A percentile compares a stretch with the other conserved stretches of the same genome.
Conservation (phyloP, 2,329 filamentous ascomycete species). For the Fusarium sp. region DNA sequence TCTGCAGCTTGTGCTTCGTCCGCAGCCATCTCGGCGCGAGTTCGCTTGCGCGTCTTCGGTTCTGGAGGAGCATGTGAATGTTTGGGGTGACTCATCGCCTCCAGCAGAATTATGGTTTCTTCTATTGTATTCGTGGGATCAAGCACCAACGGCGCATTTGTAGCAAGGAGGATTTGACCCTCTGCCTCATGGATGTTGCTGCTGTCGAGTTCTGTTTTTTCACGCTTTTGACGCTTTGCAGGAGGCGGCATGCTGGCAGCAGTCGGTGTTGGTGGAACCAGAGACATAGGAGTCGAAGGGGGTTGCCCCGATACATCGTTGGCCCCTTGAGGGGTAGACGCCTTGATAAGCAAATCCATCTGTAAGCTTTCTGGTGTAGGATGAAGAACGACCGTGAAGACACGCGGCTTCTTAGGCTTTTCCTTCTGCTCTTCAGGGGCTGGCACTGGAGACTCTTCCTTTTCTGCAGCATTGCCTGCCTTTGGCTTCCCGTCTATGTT, state of each 20-base stretch:
- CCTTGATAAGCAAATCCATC: constrained; percentile 80
- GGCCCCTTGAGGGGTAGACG: constrained; percentile 71
- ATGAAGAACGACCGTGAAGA: constrained; percentile 84
- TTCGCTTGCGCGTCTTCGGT: constrained; percentile 91
- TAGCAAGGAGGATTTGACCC: constrained; percentile 77
- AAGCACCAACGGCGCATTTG: constrained; percentile 79
- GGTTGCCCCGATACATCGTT: constrained; percentile 62
- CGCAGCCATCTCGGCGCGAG: constrained; percentile 91
- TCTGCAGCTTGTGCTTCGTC: constrained; percentile 93
- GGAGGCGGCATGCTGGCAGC: constrained; percentile 68
- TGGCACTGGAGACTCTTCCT: constrained; percentile 67
- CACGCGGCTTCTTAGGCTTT: constrained; percentile 61
- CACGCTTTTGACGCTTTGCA: constrained; percentile 74
- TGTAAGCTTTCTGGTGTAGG: constrained; percentile 82
- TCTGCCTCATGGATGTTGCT: constrained; percentile 80
- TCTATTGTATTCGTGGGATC: constrained; percentile 77
- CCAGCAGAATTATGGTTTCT: constrained; percentile 77
- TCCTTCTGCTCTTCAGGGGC: constrained; percentile 58
- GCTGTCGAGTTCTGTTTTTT: constrained; percentile 80
- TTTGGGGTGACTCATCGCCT: constrained; percentile 78
- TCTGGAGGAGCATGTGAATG: constrained; percentile 81
- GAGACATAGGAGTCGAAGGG: constrained; percentile 73
- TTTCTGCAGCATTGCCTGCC: constrained; percentile 47
- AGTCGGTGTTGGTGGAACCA: constrained; percentile 71
- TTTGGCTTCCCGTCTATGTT: constrained; percentile 40